These are phyloP conservation scores for Colletotrichum agaves DNA, from an alignment of 2,329 filamentous ascomycete genomes.

Conservation along the genomic window DNA sequence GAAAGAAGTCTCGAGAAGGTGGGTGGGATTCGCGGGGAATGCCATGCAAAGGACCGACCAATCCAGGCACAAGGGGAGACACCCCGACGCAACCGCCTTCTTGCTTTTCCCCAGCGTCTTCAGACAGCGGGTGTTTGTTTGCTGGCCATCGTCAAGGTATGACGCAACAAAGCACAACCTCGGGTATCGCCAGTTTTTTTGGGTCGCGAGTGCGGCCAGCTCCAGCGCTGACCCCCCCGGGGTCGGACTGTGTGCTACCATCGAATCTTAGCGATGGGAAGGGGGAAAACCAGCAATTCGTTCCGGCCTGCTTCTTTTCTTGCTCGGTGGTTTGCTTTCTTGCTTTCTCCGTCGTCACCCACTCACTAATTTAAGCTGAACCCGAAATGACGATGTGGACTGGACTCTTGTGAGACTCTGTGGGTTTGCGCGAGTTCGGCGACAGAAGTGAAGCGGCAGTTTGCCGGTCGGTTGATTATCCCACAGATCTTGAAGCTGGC, in stretches of 20 bases:
- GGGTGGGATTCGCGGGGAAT: neutral
- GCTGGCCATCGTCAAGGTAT: constrained; percentile 25
- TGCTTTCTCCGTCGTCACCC: constrained; percentile 3
- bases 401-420: neutral
- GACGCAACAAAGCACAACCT: constrained; percentile 36
- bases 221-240: no score
- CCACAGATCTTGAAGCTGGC: no score
- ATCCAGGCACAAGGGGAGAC: constrained; percentile 14
- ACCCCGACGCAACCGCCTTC: constrained; percentile 24
- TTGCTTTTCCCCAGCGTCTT: neutral
- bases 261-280: neutral
- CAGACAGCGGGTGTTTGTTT: neutral
- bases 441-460: constrained; percentile 26
- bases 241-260: neutral
- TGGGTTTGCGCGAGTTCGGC: neutral
- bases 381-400: constrained; percentile 27
- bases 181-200: constrained; percentile 33
- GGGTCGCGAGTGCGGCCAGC: neutral
- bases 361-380: neutral
- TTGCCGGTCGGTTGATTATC: neutral
- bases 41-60: constrained; percentile 26
- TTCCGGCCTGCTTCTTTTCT: neutral
- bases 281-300: neutral
- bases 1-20: neutral
- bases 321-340: neutral